Conservation (phyloP, 768 basidiomycete genomes). For the Leccinellum albellum region DNA sequence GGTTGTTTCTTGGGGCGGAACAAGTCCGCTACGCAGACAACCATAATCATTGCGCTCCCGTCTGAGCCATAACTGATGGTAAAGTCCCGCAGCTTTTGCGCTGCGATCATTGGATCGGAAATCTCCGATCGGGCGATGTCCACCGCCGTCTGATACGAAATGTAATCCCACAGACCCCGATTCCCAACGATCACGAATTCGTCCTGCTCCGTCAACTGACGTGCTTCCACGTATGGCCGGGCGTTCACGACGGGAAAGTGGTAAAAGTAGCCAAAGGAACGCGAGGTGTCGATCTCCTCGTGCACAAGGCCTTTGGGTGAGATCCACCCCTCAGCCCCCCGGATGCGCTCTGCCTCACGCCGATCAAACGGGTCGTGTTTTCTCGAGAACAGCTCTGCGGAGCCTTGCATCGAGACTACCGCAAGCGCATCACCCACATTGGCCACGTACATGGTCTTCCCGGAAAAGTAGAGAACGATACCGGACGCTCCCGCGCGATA, state of each 20-base stretch:
- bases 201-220: slow-evolving; percentile 75
- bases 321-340: slow-evolving; percentile 90
- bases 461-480: slow-evolving; percentile 80
- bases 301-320: slow-evolving; percentile 88
- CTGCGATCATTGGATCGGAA: slow-evolving; percentile 80
- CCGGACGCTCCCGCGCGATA: slow-evolving; percentile 76
- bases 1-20: slow-evolving; percentile 55
- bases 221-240: slow-evolving; percentile 69
- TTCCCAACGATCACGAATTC: slow-evolving; percentile 97
- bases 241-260: slow-evolving; percentile 89
- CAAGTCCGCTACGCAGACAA: slow-evolving; percentile 77
- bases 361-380: slow-evolving; percentile 90
- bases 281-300: slow-evolving; percentile 87
- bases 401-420: slow-evolving; percentile 75
- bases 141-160: slow-evolving; percentile 92
- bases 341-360: slow-evolving; percentile 80
- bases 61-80: slow-evolving; percentile 95
- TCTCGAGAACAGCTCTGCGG: slow-evolving; percentile 67
- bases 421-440: slow-evolving; percentile 88
- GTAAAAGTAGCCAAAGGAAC: slow-evolving; percentile 91
- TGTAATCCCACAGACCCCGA: slow-evolving; percentile 88
- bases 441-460: slow-evolving; percentile 79
- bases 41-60: slow-evolving; percentile 97
- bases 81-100: slow-evolving; percentile 94
- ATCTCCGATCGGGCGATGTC: slow-evolving; percentile 82